Base-by-base conservation (phyloP, 2,329 filamentous ascomycete genomes). In the Meredithiella fracta region DNA sequence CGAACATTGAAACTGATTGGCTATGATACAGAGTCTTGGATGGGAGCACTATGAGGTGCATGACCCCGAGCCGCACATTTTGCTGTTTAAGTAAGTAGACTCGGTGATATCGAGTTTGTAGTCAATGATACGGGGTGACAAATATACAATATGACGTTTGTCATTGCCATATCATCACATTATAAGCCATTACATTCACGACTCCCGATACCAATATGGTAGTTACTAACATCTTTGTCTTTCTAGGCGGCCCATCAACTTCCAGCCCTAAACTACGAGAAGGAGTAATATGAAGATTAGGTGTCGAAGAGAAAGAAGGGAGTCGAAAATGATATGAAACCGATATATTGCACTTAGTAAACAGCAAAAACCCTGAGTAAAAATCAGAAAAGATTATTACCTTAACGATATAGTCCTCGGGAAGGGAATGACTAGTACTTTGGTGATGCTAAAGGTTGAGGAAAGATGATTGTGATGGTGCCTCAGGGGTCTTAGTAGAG, bases 31-130 rank as follows among this genome's bases (percentile, higher is more conserved):
- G 90, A 97, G 91, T 74, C 75, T 98, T 65, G 92, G 92, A 58
- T 98, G 92, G 92, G 91, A 97, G 69, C 92, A 98, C 70, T 98
- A 98, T 68, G 92, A 98, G 70, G 92, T 98, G 55, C 92, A 98
- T 69, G 92, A 97, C 70, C 92, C 92, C 47, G 92, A 98, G 72
- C 92, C 92, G 61, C 92, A 98, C 69, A 98, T 98, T 65, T 78
- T 98, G 56, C 79, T 98, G 31, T 98, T 98, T 79, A 98, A 98
- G 91, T 96, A 73, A 69, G 86, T 75, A 37, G 40, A 31, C 7
- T 26, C 29, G 11, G 6, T 14, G 15, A 42, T 37, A 15, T n/a
- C 8, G n/a, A 51, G 17, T 11, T 44, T 44, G 26, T 31, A 31
- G 6, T 29, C 20, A 14, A 9, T 51, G n/a, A 20, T 14, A 4